A percentile compares a stretch with the other conserved stretches of the same genome.
Evolutionary conservation across 148 eudicot genomes (phyloP).

Genomic region (Drosera capensis): DNA sequence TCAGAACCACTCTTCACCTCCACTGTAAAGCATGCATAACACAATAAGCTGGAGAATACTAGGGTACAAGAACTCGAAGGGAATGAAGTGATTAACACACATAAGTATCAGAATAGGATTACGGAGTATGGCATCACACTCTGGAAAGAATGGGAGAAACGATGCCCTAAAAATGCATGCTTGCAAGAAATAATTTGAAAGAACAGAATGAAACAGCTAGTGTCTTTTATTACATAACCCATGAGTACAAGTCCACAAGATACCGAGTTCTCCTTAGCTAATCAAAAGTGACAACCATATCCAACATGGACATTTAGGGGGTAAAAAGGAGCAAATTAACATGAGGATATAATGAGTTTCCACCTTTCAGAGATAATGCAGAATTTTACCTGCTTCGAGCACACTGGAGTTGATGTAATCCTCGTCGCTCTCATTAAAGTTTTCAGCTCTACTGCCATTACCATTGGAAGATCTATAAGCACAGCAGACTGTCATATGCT

Average conservation of each 20-base stretch:
- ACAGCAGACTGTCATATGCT: slow-evolving; percentile 30
- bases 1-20: slow-evolving; percentile 85
- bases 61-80: not conserved
- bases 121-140: too few species aligned
- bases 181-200: too few species aligned
- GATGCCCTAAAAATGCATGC: too few species aligned
- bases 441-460: slow-evolving; percentile 79
- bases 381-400: slow-evolving; percentile 62
- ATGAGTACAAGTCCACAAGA: too few species aligned
- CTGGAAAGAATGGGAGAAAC: too few species aligned
- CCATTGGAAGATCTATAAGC: slow-evolving; percentile 79
- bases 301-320: too few species aligned
- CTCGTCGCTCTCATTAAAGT: slow-evolving; percentile 54
- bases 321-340: too few species aligned
- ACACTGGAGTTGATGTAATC: slow-evolving; percentile 83
- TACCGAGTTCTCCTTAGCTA: too few species aligned
- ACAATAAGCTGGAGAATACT: not conserved
- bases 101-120: not conserved
- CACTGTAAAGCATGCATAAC: slow-evolving; percentile 26
- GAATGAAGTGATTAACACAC: not conserved
- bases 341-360: too few species aligned
- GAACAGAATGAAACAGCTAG: too few species aligned
- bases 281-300: too few species aligned
- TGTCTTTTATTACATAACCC: too few species aligned
- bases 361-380: not conserved